Evolutionary conservation across 371 early-diverging fungal genomes (phyloP), one percentile per base, ranked within the genome.

Genomic region (Mortierella sp.): DNA sequence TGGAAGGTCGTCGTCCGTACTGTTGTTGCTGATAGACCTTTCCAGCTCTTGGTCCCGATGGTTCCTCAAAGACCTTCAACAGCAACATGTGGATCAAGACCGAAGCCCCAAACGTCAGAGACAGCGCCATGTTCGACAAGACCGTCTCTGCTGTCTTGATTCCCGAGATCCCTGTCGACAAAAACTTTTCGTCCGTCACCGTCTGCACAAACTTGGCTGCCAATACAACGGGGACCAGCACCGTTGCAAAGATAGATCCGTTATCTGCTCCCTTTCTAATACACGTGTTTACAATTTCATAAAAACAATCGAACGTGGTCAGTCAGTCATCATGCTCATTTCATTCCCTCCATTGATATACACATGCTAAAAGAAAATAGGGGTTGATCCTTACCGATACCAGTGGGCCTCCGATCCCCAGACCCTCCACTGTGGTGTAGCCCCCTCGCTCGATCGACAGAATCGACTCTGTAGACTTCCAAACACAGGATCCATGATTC

Each of bases 161-260:
- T 11, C 76, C 84, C 22, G 63, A 53, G 8, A 66, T 14, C 29
- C 73, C 76, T 39, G 79, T 83, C 4, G 73, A 68, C 7, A 55
- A 61, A 48, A 79, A 72, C 63, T 67, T 66, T 70, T 79, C 73
- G 44, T 79, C 84, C n/a, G 72, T 70, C 39, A 83, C 73, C 13
- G 79, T 79, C 44, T 83, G 84, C 1, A 78, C 76, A 72, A 83
- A 83, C 79, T 83, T 83, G 68, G 83, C 78, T 10, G 76, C 79
- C 64, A 83, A 37, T 2, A 78, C 83, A 22, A 83, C 64, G 9
- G 83, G 83, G 2, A 83, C 79, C 53, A 83, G 55, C 31, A 83
- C 41, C 22, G 83, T 78, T 4, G 83, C 79, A n/a, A 83, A 83
- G 39, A 83, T 83, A 9, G 82, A 77, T 58, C 82, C 82, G 44